These are phyloP conservation scores for Clonostachys solani DNA, from an alignment of 2,329 filamentous ascomycete genomes.

Conservation along the genomic window DNA sequence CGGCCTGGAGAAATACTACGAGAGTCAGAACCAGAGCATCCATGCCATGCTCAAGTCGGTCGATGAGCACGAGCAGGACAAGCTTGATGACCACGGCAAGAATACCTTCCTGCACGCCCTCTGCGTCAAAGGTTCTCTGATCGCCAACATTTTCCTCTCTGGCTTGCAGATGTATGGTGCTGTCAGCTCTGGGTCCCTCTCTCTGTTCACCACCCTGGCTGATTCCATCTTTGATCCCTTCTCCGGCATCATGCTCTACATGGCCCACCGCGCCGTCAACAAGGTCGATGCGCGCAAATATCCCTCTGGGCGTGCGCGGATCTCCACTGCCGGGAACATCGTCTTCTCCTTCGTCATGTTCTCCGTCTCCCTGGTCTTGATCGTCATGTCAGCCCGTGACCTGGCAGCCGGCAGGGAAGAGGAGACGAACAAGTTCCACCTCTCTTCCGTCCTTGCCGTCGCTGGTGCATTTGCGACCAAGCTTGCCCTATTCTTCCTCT, in stretches of 20 bases:
- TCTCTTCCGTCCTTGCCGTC: background rate
- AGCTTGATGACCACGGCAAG: slow-evolving; percentile 30
- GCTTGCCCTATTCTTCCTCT: slow-evolving; percentile 40
- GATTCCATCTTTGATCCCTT: slow-evolving; percentile 24
- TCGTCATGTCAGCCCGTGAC: slow-evolving; percentile 14
- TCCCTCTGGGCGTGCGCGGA: slow-evolving; percentile 48
- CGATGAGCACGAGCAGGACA: slow-evolving; percentile 45
- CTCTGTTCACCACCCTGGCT: slow-evolving; percentile 61
- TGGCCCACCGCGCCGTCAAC: background rate
- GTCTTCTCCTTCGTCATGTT: slow-evolving; percentile 65
- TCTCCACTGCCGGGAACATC: slow-evolving; percentile 62
- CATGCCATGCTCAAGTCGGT: slow-evolving; percentile 49
- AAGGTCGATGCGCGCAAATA: slow-evolving; percentile 2
- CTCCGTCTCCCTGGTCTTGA: slow-evolving; percentile 54
- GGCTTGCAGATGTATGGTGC: slow-evolving; percentile 56
- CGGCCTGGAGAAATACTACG: slow-evolving; percentile 35
- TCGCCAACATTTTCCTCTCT: slow-evolving; percentile 48
- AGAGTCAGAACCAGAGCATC: slow-evolving; percentile 41
- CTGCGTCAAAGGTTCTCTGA: slow-evolving; percentile 46
- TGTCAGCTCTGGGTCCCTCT: slow-evolving; percentile 53
- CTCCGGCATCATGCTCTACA: background rate
- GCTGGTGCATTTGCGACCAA: slow-evolving; percentile 51
- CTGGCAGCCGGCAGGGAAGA: background rate
- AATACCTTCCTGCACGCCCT: slow-evolving; percentile 25
- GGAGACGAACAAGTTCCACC: slow-evolving; percentile 1